Conservation (phyloP, 2,329 filamentous ascomycete species). For the Microthyrium microscopicum region DNA sequence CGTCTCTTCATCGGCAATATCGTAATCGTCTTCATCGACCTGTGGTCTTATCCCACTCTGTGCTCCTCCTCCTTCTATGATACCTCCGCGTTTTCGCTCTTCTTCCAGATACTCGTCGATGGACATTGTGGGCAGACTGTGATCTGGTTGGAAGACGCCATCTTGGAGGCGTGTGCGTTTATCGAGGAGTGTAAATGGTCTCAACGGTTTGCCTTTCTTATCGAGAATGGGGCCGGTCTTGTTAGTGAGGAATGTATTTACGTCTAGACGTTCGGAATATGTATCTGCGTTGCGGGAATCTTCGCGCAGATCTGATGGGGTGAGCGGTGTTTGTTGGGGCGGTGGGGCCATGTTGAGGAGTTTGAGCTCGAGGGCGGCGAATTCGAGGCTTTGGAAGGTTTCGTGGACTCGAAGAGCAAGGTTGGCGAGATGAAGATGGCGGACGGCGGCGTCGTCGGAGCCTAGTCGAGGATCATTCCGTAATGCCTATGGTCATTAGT, state of each 20-base stretch:
- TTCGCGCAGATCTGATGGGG: constrained; percentile 28
- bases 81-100: constrained; percentile 65
- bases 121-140: constrained; percentile 91
- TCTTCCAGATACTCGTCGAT: constrained; percentile 97
- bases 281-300: constrained; percentile 23
- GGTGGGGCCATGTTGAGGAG: constrained; percentile 60
- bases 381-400: constrained; percentile 75
- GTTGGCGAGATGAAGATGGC: constrained; percentile 62
- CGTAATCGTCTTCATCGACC: constrained; percentile 76
- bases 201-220: constrained; percentile 64
- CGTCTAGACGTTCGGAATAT: constrained; percentile 62
- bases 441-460: constrained; percentile 70
- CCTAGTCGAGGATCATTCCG: constrained; percentile 43
- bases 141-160: constrained; percentile 76
- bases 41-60: constrained; percentile 50
- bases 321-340: constrained; percentile 23
- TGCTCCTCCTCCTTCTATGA: constrained; percentile 80
- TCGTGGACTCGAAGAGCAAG: constrained; percentile 59
- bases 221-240: constrained; percentile 54
- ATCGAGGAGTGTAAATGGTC: constrained; percentile 76
- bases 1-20: constrained; percentile 76
- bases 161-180: constrained; percentile 57
- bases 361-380: constrained; percentile 66
- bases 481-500: constrained; percentile 33
- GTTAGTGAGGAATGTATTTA: constrained; percentile 31